Base-by-base conservation (phyloP, 2,329 filamentous ascomycete genomes). In the Colletotrichum brevisporum region DNA sequence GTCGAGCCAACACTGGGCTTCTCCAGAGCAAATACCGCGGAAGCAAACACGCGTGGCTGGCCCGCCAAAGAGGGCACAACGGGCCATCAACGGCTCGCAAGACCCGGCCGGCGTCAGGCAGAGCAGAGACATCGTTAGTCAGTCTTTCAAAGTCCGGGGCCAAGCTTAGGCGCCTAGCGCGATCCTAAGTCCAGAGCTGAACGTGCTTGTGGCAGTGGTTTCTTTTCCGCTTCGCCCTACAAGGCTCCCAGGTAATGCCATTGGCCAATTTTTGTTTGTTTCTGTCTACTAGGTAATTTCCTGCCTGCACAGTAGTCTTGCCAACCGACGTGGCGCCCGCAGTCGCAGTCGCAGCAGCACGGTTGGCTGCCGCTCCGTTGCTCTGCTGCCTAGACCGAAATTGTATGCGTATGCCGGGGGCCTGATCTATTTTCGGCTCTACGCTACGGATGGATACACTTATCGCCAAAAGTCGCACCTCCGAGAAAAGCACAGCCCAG, bases 151-250 rank as follows among this genome's bases (percentile, higher is more conserved):
- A 10, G 53, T 12, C 15, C 31, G 3, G 36, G 8, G n/a, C 43
- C 43, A 55, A 55, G 53, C 53, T 55, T 55, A 55, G 53, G 15
- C 21, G n/a, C 16, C 41, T 55, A 43, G 53, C 53, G 53, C 53
- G 16, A 18, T 18, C 45, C 18, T 48, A 48, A 15, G 13, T 16
- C 8, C 15, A 6, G 41, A 43, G 41, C 41, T 43, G 41, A n/a
- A n/a, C 13, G 16, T 6, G 41, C 41, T 15, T 12, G 13, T 15
- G 10, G 41, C 41, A 1, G 2, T n/a, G 16, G 15, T 43, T n/a
- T 43, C 16, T 43, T 48, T 6, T 21, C 8, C 16, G 1, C 9
- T 21, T 48, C 45, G 45, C 45, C 45, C 12, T 48, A 10, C 45
- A 18, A 18, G 45, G 45, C 45, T n/a, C 16, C 9, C 18, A 15